These are phyloP conservation scores for Sclerotinia borealis DNA, from an alignment of 2,329 filamentous ascomycete genomes.

Conservation along the genomic window DNA sequence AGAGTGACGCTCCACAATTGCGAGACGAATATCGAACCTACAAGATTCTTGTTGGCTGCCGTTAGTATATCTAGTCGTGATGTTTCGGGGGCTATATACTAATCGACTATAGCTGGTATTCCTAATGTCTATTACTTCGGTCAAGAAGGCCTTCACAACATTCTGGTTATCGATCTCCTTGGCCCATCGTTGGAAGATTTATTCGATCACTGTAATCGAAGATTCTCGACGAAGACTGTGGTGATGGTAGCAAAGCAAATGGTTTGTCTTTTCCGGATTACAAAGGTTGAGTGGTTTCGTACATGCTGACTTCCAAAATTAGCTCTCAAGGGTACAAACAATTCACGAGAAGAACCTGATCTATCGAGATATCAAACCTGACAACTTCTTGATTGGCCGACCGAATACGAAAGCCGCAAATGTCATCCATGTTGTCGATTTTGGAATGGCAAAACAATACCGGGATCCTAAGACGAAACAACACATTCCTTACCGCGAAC, in stretches of 20 bases:
- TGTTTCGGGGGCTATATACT: conserved; percentile 27
- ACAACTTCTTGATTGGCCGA: conserved; percentile 96
- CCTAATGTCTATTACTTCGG: conserved; percentile 99
- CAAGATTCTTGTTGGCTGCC: conserved; percentile 98
- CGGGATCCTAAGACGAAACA: conserved; percentile 98
- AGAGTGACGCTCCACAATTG: conserved; percentile 95
- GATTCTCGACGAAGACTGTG: conserved; percentile 95
- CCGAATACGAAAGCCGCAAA: conserved; percentile 91
- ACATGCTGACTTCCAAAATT: conserved; percentile 8
- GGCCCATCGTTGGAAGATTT: conserved; percentile 93
- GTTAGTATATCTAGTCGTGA: conserved; percentile 55
- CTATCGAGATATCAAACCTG: conserved; percentile 98
- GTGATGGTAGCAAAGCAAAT: conserved; percentile 99
- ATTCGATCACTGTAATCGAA: conserved; percentile 93
- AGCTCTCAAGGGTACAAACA: conserved; percentile 83
- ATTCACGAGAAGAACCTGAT: conserved; percentile 99
- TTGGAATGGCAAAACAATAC: conserved; percentile 99
- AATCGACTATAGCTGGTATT: conserved; percentile 68
- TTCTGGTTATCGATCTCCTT: conserved; percentile 93
- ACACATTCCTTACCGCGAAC: conserved; percentile 94
- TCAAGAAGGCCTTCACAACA: conserved; percentile 97
- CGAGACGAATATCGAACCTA: conserved; percentile 99
- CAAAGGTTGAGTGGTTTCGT: not conserved
- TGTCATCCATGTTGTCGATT: conserved; percentile 97
- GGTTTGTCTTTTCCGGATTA: conserved; percentile 45